These are phyloP conservation scores for Penicillium silybi DNA, from an alignment of 495 filamentous ascomycete genomes.

Conservation along the genomic window DNA sequence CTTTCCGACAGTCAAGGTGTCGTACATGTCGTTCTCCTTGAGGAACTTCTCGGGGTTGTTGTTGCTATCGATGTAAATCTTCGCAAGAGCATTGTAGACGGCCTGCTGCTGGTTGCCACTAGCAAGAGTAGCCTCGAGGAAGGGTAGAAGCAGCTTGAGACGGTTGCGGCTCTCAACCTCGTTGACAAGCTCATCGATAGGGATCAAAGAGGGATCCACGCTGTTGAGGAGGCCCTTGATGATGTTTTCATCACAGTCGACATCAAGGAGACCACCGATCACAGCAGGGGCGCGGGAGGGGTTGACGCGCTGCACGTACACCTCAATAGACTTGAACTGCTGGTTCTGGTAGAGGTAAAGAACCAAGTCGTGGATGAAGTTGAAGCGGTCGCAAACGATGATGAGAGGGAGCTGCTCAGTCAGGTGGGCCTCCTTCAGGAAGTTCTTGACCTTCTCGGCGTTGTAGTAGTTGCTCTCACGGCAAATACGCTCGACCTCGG, in stretches of 20 bases:
- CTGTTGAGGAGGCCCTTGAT: conserved; percentile 92
- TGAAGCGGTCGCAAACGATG: conserved; percentile 98
- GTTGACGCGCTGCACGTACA: conserved; percentile 99
- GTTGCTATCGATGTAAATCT: conserved; percentile 99
- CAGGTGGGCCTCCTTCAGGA: conserved; percentile 93
- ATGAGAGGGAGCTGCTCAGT: conserved; percentile 93
- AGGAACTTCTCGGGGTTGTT: conserved; percentile 98
- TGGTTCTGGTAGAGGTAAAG: conserved; percentile 98
- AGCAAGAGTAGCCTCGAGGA: conserved; percentile 89
- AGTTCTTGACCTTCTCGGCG: conserved; percentile 97
- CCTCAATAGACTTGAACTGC: conserved; percentile 98
- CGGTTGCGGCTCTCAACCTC: conserved; percentile 96
- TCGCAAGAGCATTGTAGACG: conserved; percentile 96
- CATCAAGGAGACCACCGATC: conserved; percentile 91
- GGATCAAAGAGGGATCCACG: conserved; percentile 78
- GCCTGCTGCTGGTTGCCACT: conserved; percentile 95
- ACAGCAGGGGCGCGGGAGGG: conserved; percentile 90
- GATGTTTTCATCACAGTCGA: conserved; percentile 93
- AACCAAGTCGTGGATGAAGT: conserved; percentile 95
- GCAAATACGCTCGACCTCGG: conserved; percentile 95
- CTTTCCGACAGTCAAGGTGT: conserved; percentile 87
- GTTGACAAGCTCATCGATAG: conserved; percentile 91
- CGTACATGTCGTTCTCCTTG: conserved; percentile 97
- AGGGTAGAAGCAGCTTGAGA: conserved; percentile 91
- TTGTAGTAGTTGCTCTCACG: conserved; percentile 94